Base-by-base conservation (phyloP, 371 early-diverging fungal genomes). In the Rhizopus delemar region DNA sequence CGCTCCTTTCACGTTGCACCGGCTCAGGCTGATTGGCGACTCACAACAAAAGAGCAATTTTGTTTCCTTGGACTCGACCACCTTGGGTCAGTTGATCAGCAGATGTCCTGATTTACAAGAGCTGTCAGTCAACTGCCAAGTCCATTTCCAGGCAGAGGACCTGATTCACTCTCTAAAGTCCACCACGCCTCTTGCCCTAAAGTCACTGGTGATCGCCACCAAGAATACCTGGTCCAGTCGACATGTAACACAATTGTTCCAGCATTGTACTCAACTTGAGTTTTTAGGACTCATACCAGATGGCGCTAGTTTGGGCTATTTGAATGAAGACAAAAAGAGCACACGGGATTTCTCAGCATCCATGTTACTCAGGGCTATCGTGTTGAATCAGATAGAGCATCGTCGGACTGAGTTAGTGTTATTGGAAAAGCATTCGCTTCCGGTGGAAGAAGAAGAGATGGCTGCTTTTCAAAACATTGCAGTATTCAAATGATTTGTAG, bases 111-210 rank as follows among this genome's bases (percentile, higher is more conserved):
- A 63, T 39, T 62, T 76, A 8, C 55, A 60, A 16, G 70, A 73
- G 29, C 33, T 76, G 4, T 53, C 56, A 28, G 45, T 55, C 6
- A 35, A 68, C 15, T 76, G 73, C 43, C 67, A 76, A 39, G 57
- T 73, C 29, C 69, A 76, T 49, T 65, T 76, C 15, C 74, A 76
- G 46, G 73, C 77, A 16, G 66, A 62, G 5, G 60, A 65, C 13
- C 45, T 76, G 22, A 41, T 76, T 3, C 56, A 59, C 39, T 63
- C 64, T 29, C 48, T 73, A n/a, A 57, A 57, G 12, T 51, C 46
- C 33, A 16, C 16, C 45, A 35, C 7, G 5, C 56, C 9, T 33
- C 53, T 57, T 13, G 56, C 69, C 3, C 51, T 75, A n/a, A 65
- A 49, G 13, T 65, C 56, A 9, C 51, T 76, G 3, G 67, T 58